A percentile compares a stretch with the other conserved stretches of the same genome.
Evolutionary conservation across 1,284 basidiomycete genomes (phyloP).

Genomic region (Pholiota adiposa): DNA sequence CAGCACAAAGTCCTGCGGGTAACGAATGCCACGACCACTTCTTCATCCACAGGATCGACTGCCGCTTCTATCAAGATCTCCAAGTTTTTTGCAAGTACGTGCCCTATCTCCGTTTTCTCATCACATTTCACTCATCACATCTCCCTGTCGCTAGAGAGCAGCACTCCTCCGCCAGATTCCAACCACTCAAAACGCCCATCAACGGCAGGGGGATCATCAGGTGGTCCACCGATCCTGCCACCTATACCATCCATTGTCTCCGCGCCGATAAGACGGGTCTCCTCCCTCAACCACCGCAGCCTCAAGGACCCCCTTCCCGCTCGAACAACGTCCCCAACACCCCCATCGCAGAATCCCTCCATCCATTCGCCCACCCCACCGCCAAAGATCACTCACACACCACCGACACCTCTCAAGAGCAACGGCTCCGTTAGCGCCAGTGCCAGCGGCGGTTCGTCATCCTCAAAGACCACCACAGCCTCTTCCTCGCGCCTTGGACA

Average conservation of each 20-base stretch:
- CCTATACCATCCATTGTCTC: slow-evolving; percentile 29
- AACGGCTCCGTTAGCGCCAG: slow-evolving; percentile 11
- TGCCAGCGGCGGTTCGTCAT: slow-evolving; percentile 1
- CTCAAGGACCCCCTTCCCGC: slow-evolving; percentile 21
- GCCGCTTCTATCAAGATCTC: slow-evolving; percentile 29
- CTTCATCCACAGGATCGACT: slow-evolving; percentile 25
- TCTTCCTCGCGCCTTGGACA: slow-evolving; percentile 18
- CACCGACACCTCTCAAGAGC: slow-evolving; percentile 42
- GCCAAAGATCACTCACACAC: slow-evolving; percentile 45
- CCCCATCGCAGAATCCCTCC: slow-evolving; percentile 10
- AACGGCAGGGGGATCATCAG: slow-evolving; percentile 6
- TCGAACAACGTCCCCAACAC: background rate
- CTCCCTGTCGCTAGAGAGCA: slow-evolving; percentile 9
- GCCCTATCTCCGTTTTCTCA: background rate
- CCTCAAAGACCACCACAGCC: background rate
- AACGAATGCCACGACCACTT: slow-evolving; percentile 25
- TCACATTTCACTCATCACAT: background rate
- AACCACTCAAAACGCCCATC: slow-evolving; percentile 5
- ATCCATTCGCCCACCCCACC: slow-evolving; percentile 22
- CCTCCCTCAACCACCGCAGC: slow-evolving; percentile 30
- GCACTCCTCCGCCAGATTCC: slow-evolving; percentile 9
- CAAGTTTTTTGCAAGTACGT: slow-evolving; percentile 33
- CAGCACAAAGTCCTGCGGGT: slow-evolving; percentile 25
- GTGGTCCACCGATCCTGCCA: slow-evolving; percentile 16
- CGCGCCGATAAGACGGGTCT: slow-evolving; percentile 29